A percentile compares a stretch with the other conserved stretches of the same genome.
These are phyloP conservation scores for Kokia cookei DNA, from an alignment of 441 rosid species.

Conservation along the genomic window DNA sequence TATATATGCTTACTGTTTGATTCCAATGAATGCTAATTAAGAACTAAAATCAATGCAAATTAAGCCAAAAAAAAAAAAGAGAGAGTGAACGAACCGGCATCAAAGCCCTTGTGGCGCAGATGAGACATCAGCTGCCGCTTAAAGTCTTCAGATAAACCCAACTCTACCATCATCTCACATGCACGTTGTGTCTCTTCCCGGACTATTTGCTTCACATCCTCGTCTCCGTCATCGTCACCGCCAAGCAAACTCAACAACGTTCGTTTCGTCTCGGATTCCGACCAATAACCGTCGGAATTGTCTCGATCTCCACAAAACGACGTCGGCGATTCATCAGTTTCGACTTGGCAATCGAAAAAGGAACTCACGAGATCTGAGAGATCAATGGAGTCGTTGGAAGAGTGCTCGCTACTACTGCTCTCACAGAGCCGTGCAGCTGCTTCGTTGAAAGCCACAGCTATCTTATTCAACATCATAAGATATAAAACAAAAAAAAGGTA, in stretches of 20 bases:
- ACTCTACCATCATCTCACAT: not conserved
- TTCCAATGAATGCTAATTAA: not conserved
- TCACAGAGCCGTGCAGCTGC: conserved; percentile 28
- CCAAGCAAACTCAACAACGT: conserved; percentile 23
- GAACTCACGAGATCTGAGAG: conserved; percentile 65
- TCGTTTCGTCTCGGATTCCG: conserved; percentile 29
- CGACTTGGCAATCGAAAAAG: conserved; percentile 39
- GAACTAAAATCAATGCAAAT: no score
- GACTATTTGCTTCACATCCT: conserved; percentile 24
- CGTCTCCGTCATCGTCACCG: conserved; percentile 10
- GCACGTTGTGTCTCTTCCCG: conserved; percentile 24
- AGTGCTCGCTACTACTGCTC: conserved; percentile 71
- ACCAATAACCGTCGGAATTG: conserved; percentile 7
- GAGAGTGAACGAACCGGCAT: conserved; percentile 47
- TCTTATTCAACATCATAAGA: conserved; percentile 25
- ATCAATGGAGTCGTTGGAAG: conserved; percentile 30
- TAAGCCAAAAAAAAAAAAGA: no score
- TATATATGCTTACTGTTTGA: not conserved
- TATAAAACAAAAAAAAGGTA: not conserved
- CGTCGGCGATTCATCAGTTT: not conserved
- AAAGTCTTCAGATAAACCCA: conserved; percentile 18
- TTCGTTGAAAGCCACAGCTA: conserved; percentile 46
- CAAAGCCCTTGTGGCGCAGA: conserved; percentile 54
- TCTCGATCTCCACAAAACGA: not conserved
- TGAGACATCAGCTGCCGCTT: conserved; percentile 46